Evolutionary conservation across 2,329 filamentous ascomycete genomes (phyloP), one percentile per base, ranked within the genome.

Genomic region (Pseudogymnoascus sp.): DNA sequence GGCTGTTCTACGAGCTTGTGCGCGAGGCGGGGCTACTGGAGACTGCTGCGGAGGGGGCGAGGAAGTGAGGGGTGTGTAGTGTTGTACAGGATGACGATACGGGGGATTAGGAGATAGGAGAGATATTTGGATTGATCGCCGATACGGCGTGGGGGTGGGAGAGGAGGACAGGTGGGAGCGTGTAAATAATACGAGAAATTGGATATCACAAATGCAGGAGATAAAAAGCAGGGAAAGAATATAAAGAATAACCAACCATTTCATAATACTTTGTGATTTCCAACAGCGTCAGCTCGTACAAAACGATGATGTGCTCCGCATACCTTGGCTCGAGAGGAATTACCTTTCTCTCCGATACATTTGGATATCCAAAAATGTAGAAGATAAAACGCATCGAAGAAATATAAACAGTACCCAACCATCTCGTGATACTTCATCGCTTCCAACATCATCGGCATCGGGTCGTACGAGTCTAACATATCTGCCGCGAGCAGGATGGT

Each of bases 1-100:
- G 93, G 1, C 76, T 90, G 60, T 99, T 99, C 75, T 91, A 94
- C 76, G 88, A 92, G 63, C 79, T 99, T 58, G 94, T 97, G 65
- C 92, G 88, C 76, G 92, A 99, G 77, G 90, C 93, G 3, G 92
- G 92, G 41, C 78, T 99, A 64, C 78, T 69, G 22, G 64, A 64
- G 41, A 52, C 42, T n/a, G 62, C 41, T 9, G 62, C 19, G 28
- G 28, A 35, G 39, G 58, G 58, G 16, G 23, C 19, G 58, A 38
- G 11, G 38, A 41, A 49, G 39, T 30, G 39, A 49, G 59, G 39
- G 11, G 25, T 36, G 11, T 35, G 33, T 38, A 60, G 36, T 35
- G 33, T 19, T 39, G 58, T 61, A n/a, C 19, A 49, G 16, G 38
- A 14, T 12, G 5, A 12, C 14, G 19, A 30, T 14, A 30, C 9